Conservation (phyloP, 768 basidiomycete species). For the Termitomyces bulborhizus region DNA sequence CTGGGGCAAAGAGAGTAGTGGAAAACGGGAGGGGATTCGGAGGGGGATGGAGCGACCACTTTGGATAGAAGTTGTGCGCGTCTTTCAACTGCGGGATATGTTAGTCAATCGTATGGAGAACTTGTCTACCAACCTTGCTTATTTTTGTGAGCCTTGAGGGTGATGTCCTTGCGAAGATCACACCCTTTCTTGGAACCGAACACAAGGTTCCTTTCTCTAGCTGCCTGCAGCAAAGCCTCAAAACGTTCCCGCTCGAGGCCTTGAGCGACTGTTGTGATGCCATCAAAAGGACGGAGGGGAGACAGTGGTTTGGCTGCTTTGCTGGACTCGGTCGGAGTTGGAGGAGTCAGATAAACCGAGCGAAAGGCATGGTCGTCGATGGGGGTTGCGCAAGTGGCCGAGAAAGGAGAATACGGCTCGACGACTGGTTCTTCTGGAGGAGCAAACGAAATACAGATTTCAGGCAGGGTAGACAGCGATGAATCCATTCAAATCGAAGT, state of each 20-base stretch:
- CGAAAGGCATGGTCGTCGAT: conserved; percentile 49
- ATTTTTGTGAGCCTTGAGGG: conserved; percentile 62
- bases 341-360: conserved; percentile 52
- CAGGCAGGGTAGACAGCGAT: conserved; percentile 44
- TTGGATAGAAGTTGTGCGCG: conserved; percentile 73
- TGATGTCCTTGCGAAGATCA: conserved; percentile 71
- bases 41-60: conserved; percentile 60
- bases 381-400: conserved; percentile 22
- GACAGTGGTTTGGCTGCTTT: conserved; percentile 31
- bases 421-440: conserved; percentile 43
- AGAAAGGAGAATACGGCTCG: conserved; percentile 63
- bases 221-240: conserved; percentile 54
- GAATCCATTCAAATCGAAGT: conserved; percentile 31
- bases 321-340: conserved; percentile 34
- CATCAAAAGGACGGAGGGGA: conserved; percentile 40
- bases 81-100: conserved; percentile 53
- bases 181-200: conserved; percentile 39
- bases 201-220: conserved; percentile 47
- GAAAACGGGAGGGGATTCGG: conserved; percentile 64
- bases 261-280: conserved; percentile 26
- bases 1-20: conserved; percentile 65
- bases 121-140: conserved; percentile 55
- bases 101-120: neutral
- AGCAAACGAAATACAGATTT: conserved; percentile 66
- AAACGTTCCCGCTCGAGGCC: conserved; percentile 63